Evolutionary conservation across 257 asterid genomes (phyloP).

Genomic region (Craterostigma plantagineum): DNA sequence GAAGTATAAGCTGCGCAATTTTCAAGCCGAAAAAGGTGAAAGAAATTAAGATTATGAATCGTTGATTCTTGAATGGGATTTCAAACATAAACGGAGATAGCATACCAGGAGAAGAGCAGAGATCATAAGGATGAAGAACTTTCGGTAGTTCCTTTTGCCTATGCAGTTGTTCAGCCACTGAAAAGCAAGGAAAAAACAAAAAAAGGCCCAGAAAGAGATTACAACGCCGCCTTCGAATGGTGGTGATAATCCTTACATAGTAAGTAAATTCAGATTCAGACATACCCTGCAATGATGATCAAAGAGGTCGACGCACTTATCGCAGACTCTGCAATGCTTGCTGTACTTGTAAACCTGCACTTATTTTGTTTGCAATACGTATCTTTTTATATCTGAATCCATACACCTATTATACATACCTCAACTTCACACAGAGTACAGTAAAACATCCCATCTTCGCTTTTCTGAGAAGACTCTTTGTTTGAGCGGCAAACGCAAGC

Average conservation of each 20-base stretch:
- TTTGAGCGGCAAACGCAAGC: conserved; percentile 37
- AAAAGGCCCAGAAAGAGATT: conserved; percentile 10
- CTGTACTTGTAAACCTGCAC: conserved; percentile 86
- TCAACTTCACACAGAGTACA: conserved; percentile 98
- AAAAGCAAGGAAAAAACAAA: conserved; percentile 9
- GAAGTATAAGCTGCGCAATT: conserved; percentile 81
- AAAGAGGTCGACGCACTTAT: conserved; percentile 84
- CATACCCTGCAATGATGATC: conserved; percentile 99
- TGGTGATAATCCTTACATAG: conserved; percentile 4
- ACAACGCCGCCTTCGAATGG: neutral
- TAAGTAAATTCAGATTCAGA: conserved; percentile 1
- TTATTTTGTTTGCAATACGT: no score
- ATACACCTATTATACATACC: conserved; percentile 17
- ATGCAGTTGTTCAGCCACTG: conserved; percentile 99
- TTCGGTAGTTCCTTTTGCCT: conserved; percentile 83
- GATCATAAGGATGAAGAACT: conserved; percentile 86
- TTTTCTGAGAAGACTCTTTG: conserved; percentile 51
- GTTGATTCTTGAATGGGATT: conserved; percentile 1
- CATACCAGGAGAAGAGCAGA: conserved; percentile 90
- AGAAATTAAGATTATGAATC: neutral
- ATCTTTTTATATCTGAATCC: no score
- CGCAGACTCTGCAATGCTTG: conserved; percentile 97
- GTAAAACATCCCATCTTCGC: conserved; percentile 98
- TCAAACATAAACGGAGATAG: conserved; percentile 13
- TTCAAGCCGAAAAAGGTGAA: neutral